A percentile compares a stretch with the other conserved stretches of the same genome.
These are phyloP conservation scores for Zizania palustris DNA, from an alignment of 202 grass and related monocot species.

Conservation along the genomic window DNA sequence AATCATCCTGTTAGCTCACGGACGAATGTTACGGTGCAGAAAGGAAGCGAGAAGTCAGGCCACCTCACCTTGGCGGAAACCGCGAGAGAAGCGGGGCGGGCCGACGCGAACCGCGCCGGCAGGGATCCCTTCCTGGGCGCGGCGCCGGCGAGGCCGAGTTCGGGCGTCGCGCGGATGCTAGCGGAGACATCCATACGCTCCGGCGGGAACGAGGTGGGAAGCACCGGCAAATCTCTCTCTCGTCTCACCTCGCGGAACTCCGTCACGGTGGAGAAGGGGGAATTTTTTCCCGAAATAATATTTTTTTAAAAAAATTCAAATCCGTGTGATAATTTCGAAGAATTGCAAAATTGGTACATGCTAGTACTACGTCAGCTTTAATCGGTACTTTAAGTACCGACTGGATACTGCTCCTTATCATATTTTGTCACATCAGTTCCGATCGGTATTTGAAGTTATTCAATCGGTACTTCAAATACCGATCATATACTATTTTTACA, in stretches of 20 bases:
- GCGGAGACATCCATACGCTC: constrained; percentile 43
- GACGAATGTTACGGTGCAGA: neutral
- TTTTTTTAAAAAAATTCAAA: too few relatives aligned
- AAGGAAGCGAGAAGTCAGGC: neutral
- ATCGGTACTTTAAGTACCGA: too few relatives aligned
- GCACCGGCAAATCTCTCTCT: neutral
- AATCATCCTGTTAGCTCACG: neutral
- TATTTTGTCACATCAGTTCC: too few relatives aligned
- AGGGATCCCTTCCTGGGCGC: neutral
- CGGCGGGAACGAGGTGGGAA: neutral
- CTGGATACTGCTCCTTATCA: too few relatives aligned
- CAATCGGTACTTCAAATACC: too few relatives aligned
- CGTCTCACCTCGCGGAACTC: neutral
- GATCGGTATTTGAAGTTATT: too few relatives aligned
- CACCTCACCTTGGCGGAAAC: constrained; percentile 40
- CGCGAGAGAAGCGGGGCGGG: constrained; percentile 10
- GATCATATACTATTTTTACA: too few relatives aligned
- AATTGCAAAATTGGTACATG: too few relatives aligned
- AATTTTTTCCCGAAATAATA: too few relatives aligned
- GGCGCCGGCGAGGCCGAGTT: neutral
- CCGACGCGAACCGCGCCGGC: neutral
- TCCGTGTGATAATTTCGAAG: too few relatives aligned
- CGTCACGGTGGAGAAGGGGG: constrained; percentile 33
- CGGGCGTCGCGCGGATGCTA: constrained; percentile 22
- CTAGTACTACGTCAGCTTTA: too few relatives aligned